phyloP scores from a whole-genome alignment of 2,329 filamentous ascomycete species.

The Chaetothyriales sp. region DNA sequence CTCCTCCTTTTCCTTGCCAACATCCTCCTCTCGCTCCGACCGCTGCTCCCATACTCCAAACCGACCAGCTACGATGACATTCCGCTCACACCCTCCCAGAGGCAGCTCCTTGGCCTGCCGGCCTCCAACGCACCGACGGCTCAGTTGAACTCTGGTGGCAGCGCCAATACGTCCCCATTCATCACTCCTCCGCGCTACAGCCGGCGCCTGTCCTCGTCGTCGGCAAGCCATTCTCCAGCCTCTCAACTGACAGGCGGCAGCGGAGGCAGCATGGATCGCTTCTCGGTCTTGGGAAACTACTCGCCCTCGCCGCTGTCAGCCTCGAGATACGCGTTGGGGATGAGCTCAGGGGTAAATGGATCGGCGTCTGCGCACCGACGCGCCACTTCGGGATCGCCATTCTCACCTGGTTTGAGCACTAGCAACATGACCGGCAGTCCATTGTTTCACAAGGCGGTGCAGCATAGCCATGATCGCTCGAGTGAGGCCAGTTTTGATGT shows the following conservation, averaged over 20 bases:
- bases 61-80: slow-evolving; percentile 77
- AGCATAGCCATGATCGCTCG: slow-evolving; percentile 12
- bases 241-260: slow-evolving; percentile 21
- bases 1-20: slow-evolving; percentile 56
- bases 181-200: slow-evolving; percentile 33
- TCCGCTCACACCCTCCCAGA: slow-evolving; percentile 76
- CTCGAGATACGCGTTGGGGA: slow-evolving; percentile 10
- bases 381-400: slow-evolving; percentile 35
- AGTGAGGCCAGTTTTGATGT: slow-evolving; percentile 8
- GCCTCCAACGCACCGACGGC: slow-evolving; percentile 49
- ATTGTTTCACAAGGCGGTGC: slow-evolving; percentile 55
- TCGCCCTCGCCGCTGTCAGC: slow-evolving; percentile 14
- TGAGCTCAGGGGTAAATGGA: slow-evolving; percentile 21
- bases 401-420: slow-evolving; percentile 31
- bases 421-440: slow-evolving; percentile 30
- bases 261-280: slow-evolving; percentile 33
- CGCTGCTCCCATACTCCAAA: slow-evolving; percentile 43
- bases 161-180: slow-evolving; percentile 38
- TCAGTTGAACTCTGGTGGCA: slow-evolving; percentile 79
- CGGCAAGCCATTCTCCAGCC: slow-evolving; percentile 36
- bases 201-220: slow-evolving; percentile 44
- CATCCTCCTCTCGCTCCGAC: slow-evolving; percentile 55
- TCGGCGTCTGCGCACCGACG: slow-evolving; percentile 26
- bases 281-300: slow-evolving; percentile 21
- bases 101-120: slow-evolving; percentile 67